These are phyloP conservation scores for Pythium utonaiense DNA, from an alignment of 352 stramenopile genomes.

Conservation along the genomic window DNA sequence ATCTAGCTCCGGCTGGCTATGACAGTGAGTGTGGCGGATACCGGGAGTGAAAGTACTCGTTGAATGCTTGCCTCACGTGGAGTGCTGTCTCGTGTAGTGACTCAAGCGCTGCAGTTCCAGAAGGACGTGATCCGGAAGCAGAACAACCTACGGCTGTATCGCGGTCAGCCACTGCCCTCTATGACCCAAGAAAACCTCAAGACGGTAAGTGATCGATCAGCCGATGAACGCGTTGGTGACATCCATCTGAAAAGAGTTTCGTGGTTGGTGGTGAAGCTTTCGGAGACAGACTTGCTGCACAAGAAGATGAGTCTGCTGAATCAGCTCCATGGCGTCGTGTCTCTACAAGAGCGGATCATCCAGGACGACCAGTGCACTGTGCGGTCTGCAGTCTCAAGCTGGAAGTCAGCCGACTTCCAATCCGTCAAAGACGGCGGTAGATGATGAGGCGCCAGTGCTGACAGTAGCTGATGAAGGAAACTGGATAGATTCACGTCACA, in stretches of 20 bases:
- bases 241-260: too few species aligned
- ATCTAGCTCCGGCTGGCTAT: not conserved
- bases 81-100: not conserved
- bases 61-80: too few species aligned
- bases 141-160: conserved; percentile 33
- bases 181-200: conserved; percentile 30
- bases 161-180: conserved; percentile 11
- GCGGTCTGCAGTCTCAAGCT: conserved; percentile 70
- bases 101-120: conserved; percentile 48
- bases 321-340: conserved; percentile 53
- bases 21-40: not conserved
- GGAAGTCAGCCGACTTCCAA: conserved; percentile 39
- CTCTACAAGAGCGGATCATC: conserved; percentile 45
- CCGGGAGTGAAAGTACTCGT: too few species aligned
- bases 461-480: not conserved
- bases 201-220: conserved; percentile 22
- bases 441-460: not conserved
- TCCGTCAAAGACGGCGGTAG: not conserved
- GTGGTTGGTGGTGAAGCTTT: conserved; percentile 29
- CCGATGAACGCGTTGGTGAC: not conserved
- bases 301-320: conserved; percentile 48
- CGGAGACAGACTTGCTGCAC: conserved; percentile 48
- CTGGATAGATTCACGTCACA: not conserved
- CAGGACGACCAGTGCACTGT: conserved; percentile 64
- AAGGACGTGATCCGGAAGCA: conserved; percentile 47